phyloP scores from a whole-genome alignment of 768 basidiomycete species.

The Cystoderma amianthinum region DNA sequence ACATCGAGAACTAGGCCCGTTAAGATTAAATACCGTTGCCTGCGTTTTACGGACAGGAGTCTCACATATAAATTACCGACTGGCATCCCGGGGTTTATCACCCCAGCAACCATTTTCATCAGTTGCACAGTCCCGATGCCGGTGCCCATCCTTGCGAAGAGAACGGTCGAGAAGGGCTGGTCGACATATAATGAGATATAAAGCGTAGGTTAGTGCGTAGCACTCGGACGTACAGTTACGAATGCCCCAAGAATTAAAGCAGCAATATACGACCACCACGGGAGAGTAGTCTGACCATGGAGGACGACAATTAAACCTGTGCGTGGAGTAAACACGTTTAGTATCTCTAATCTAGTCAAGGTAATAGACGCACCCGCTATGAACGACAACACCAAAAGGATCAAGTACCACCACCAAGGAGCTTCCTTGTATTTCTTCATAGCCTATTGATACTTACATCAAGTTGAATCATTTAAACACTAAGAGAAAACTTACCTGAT shows the following conservation, averaged over 20 bases:
- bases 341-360: no score
- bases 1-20: slow-evolving; percentile 49
- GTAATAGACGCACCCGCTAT: slow-evolving; percentile 38
- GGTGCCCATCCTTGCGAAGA: slow-evolving; percentile 54
- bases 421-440: slow-evolving; percentile 57
- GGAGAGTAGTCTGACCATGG: slow-evolving; percentile 54
- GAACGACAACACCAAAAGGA: slow-evolving; percentile 43
- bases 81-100: slow-evolving; percentile 54
- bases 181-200: background rate
- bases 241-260: slow-evolving; percentile 46
- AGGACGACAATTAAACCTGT: slow-evolving; percentile 48
- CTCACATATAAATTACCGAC: slow-evolving; percentile 63
- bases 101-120: slow-evolving; percentile 61
- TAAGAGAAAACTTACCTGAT: slow-evolving; percentile 23
- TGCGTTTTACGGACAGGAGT: background rate
- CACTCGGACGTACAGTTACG: slow-evolving; percentile 20
- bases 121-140: slow-evolving; percentile 54
- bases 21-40: background rate
- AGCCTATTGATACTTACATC: slow-evolving; percentile 18
- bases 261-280: slow-evolving; percentile 57
- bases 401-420: slow-evolving; percentile 55
- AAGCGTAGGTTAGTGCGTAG: background rate
- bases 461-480: background rate
- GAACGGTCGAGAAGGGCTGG: slow-evolving; percentile 48
- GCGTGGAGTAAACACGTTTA: no score